phyloP scores from a whole-genome alignment of 2,329 filamentous ascomycete species.

The Zymoseptoria crescenta region DNA sequence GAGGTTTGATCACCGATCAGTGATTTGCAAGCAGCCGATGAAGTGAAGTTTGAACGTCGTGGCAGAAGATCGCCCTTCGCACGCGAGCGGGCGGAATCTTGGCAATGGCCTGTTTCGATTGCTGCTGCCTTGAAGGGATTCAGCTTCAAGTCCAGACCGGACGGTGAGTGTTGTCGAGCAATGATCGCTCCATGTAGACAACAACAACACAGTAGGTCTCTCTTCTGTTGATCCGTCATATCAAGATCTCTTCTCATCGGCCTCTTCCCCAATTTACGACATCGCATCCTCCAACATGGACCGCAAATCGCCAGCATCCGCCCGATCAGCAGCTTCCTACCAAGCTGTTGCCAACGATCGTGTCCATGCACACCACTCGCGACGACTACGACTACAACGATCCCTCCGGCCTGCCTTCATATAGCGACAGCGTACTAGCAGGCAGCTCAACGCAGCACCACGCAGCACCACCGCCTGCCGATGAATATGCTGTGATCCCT shows the following conservation, averaged over 20 bases:
- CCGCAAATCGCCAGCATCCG: conserved; percentile 1
- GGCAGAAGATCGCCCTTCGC: no score
- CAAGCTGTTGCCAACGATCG: conserved; percentile 10
- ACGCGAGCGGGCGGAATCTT: not conserved
- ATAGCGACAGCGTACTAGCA: conserved; percentile 21
- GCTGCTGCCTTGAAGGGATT: not conserved
- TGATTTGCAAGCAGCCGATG: no score
- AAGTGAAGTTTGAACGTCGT: no score
- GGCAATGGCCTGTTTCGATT: not conserved
- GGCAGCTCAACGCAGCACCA: not conserved
- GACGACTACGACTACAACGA: conserved; percentile 25
- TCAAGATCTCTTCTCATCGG: not conserved
- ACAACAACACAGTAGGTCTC: not conserved
- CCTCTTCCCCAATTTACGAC: not conserved
- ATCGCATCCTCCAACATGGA: not conserved
- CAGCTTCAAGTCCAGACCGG: not conserved
- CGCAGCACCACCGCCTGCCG: not conserved
- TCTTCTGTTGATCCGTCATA: not conserved
- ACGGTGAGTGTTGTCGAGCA: not conserved
- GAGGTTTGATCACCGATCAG: no score
- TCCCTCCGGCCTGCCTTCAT: conserved; percentile 17
- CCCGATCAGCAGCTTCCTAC: not conserved
- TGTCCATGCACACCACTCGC: conserved; percentile 25
- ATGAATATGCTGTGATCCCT: conserved; percentile 15
- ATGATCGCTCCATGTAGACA: not conserved